Evolutionary conservation across 2,329 filamentous ascomycete species (phyloP).

Genomic region (Akanthomyces dipterigenus): DNA sequence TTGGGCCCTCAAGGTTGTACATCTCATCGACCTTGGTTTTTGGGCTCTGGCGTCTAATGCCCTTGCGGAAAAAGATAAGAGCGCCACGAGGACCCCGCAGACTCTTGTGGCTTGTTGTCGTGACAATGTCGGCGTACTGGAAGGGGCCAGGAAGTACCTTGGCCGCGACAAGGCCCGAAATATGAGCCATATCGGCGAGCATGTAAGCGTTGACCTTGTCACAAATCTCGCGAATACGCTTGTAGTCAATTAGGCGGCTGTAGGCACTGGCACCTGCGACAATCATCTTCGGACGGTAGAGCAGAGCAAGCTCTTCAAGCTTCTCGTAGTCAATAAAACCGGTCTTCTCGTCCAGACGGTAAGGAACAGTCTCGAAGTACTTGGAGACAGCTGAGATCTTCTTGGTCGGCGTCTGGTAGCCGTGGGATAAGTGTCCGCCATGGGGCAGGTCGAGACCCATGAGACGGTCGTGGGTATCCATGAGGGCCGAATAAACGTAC

Average conservation of each 20-base stretch:
- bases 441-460: conserved; percentile 97
- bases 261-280: conserved; percentile 94
- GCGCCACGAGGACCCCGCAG: conserved; percentile 90
- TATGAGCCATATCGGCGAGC: conserved; percentile 93
- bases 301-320: conserved; percentile 75
- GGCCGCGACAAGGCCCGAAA: conserved; percentile 87
- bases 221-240: conserved; percentile 81
- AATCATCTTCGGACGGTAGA: conserved; percentile 94
- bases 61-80: conserved; percentile 97
- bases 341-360: conserved; percentile 82
- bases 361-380: conserved; percentile 97
- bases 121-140: conserved; percentile 85
- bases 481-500: conserved; percentile 91
- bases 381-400: conserved; percentile 98
- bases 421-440: conserved; percentile 91
- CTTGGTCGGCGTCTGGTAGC: conserved; percentile 89
- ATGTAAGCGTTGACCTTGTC: conserved; percentile 91
- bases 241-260: conserved; percentile 92
- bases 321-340: conserved; percentile 93
- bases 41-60: conserved; percentile 71
- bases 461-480: conserved; percentile 86
- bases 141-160: conserved; percentile 90
- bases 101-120: conserved; percentile 97
- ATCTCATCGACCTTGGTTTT: conserved; percentile 81
- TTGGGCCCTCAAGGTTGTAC: conserved; percentile 87